Percentiles rank a stretch among this genome's conserved stretches.
phyloP scores from a whole-genome alignment of 768 basidiomycete genomes.

The Lentinula sp. region DNA sequence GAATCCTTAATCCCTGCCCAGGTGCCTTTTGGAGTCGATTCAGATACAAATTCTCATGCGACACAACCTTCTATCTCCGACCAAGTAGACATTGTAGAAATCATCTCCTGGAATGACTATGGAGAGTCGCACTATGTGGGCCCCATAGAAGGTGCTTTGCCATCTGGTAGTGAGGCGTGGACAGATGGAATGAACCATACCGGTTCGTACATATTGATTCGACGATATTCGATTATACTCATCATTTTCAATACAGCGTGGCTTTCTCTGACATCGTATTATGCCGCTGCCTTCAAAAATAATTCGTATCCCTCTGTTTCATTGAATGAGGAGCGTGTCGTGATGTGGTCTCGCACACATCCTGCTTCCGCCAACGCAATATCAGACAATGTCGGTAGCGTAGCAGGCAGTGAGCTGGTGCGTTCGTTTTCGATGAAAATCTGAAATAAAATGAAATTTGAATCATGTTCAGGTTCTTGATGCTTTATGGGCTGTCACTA shows the following conservation, averaged over 20 bases:
- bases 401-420: conserved; percentile 53
- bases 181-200: conserved; percentile 60
- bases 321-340: conserved; percentile 44
- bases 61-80: conserved; percentile 15
- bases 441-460: neutral
- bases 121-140: conserved; percentile 79
- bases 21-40: neutral
- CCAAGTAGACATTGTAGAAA: conserved; percentile 52
- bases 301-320: conserved; percentile 52
- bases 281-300: conserved; percentile 66
- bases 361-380: conserved; percentile 42
- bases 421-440: conserved; percentile 12
- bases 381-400: conserved; percentile 47
- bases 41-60: neutral
- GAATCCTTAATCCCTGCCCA: conserved; percentile 55
- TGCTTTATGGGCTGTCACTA: conserved; percentile 62
- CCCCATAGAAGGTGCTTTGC: conserved; percentile 68
- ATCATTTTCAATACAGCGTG: conserved; percentile 34
- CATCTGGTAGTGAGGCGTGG: conserved; percentile 64
- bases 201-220: conserved; percentile 18
- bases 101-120: conserved; percentile 69
- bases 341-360: conserved; percentile 70
- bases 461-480: conserved; percentile 45
- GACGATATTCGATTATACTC: neutral
- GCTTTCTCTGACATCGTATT: conserved; percentile 62